Percentiles rank a stretch among this genome's conserved stretches.
These are phyloP conservation scores for Symbiotaphrina buchneri DNA, from an alignment of 495 filamentous ascomycete species.

Conservation along the genomic window DNA sequence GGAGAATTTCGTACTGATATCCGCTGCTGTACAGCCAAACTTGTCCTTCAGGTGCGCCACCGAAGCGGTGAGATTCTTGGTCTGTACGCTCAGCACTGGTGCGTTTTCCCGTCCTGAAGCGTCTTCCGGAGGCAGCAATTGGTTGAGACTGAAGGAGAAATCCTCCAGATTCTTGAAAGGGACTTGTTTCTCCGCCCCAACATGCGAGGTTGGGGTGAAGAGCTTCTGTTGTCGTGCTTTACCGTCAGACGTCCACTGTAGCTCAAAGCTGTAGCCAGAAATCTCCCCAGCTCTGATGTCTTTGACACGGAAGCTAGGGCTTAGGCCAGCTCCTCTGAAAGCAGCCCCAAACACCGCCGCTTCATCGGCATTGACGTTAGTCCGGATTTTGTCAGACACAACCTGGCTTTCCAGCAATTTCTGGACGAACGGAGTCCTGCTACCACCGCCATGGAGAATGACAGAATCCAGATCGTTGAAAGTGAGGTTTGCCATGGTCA, in stretches of 20 bases:
- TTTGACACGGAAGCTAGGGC: constrained; percentile 89
- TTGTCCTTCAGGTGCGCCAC: constrained; percentile 51
- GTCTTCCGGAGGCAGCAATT: constrained; percentile 13
- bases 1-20: constrained; percentile 59
- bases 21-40: constrained; percentile 49
- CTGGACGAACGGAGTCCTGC: constrained; percentile 87
- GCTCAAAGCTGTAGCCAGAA: constrained; percentile 44
- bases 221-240: constrained; percentile 51
- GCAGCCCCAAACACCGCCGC: constrained; percentile 91
- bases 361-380: constrained; percentile 94
- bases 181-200: constrained; percentile 70
- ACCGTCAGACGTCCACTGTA: constrained; percentile 33
- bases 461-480: constrained; percentile 68
- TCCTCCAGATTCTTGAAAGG: constrained; percentile 70
- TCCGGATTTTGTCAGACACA: constrained; percentile 57
- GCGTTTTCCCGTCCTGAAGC: constrained; percentile 17
- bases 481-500: constrained; percentile 46
- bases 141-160: constrained; percentile 61
- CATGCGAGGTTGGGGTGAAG: constrained; percentile 54
- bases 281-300: constrained; percentile 67
- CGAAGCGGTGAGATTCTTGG: constrained; percentile 66
- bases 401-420: constrained; percentile 54
- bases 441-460: constrained; percentile 79
- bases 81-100: constrained; percentile 32
- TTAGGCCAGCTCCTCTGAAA: constrained; percentile 79